Conservation (phyloP, 2,329 filamentous ascomycete genomes). For the Fusarium buharicum region DNA sequence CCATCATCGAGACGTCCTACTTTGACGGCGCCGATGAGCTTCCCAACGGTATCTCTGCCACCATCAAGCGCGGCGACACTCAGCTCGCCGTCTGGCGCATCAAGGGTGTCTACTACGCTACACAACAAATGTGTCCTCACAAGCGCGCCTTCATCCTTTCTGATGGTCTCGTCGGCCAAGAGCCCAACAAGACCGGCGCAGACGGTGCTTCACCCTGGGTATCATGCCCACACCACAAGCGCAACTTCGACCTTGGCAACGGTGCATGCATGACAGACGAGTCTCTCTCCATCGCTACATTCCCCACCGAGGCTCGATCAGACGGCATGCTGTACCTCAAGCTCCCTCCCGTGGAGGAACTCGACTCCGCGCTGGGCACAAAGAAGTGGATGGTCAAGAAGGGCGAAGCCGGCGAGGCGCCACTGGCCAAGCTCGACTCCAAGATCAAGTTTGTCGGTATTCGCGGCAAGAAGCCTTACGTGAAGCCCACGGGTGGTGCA, state of each 20-base stretch:
- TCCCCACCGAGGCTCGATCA: constrained; percentile 75
- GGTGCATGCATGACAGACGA: constrained; percentile 81
- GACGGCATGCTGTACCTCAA: constrained; percentile 85
- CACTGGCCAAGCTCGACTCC: constrained; percentile 58
- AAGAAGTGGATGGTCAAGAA: constrained; percentile 81
- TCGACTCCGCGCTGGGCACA: constrained; percentile 83
- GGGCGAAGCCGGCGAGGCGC: constrained; percentile 64
- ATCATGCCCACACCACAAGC: constrained; percentile 88
- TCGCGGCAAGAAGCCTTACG: constrained; percentile 56
- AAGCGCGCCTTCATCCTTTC: constrained; percentile 90
- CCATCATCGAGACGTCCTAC: constrained; percentile 75
- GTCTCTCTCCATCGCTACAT: constrained; percentile 82
- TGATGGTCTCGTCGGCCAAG: constrained; percentile 83
- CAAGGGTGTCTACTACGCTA: constrained; percentile 81
- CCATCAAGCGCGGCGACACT: constrained; percentile 86
- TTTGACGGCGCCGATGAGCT: constrained; percentile 72
- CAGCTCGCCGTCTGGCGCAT: constrained; percentile 90
- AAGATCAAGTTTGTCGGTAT: constrained; percentile 58
- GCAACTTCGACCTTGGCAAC: constrained; percentile 81
- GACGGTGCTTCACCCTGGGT: constrained; percentile 71
- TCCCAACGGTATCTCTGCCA: constrained; percentile 78
- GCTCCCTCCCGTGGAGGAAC: constrained; percentile 81
- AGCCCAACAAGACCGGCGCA: constrained; percentile 49
- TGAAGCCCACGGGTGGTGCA: constrained; percentile 49
- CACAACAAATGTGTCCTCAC: constrained; percentile 95